These are phyloP conservation scores for Thinopyrum elongatum DNA, from an alignment of 176 grass and related monocot species.

Conservation along the genomic window DNA sequence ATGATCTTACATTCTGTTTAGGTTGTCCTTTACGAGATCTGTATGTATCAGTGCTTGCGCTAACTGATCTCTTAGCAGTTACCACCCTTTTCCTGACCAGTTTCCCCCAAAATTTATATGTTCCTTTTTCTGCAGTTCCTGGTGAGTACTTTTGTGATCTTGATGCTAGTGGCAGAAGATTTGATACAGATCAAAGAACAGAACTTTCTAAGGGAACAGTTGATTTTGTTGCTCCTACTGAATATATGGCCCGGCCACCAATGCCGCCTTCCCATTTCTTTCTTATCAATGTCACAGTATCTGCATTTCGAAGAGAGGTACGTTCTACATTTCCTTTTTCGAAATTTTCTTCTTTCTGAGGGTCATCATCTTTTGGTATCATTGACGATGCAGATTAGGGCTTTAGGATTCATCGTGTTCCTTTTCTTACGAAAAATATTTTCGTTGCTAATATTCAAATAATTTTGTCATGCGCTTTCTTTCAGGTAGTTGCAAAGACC, in stretches of 20 bases:
- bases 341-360: not conserved
- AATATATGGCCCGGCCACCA: constrained; percentile 98
- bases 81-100: not conserved
- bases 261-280: constrained; percentile 98
- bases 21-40: not conserved
- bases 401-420: not conserved
- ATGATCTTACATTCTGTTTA: not conserved
- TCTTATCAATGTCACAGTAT: constrained; percentile 84
- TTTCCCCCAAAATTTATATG: not conserved
- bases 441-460: not conserved
- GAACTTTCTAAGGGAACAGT: constrained; percentile 92
- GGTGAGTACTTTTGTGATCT: constrained; percentile 83
- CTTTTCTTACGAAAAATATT: not conserved
- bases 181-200: constrained; percentile 79
- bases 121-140: constrained; percentile 59
- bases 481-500: constrained; percentile 81
- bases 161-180: constrained; percentile 88
- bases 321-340: not conserved
- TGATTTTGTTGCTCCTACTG: constrained; percentile 94
- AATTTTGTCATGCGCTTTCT: constrained; percentile 2
- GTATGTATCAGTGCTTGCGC: not conserved
- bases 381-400: not conserved
- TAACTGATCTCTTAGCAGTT: constrained; percentile 17
- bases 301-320: constrained; percentile 85
- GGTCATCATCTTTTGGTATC: not conserved